Percentiles rank a stretch among this genome's conserved stretches.
Conservation (phyloP, 805 yeast species). For the Wickerhamomyces tratensis region DNA sequence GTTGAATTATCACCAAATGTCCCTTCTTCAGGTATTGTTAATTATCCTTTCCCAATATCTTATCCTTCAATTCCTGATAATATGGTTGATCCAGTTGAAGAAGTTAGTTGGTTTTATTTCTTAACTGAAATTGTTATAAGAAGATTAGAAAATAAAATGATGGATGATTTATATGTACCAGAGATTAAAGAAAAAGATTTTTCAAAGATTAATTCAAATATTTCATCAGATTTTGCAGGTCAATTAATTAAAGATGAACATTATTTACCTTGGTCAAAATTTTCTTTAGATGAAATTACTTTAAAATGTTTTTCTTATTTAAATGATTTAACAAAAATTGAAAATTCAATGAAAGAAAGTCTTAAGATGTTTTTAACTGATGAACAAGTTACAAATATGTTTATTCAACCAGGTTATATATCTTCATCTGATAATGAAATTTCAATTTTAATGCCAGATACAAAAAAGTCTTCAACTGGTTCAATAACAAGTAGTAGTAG, state of each 20-base stretch:
- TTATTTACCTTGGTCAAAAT: constrained; percentile 11
- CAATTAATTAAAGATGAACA: constrained; percentile 7
- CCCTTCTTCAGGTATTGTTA: constrained; percentile 15
- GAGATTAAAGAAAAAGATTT: constrained; percentile 2
- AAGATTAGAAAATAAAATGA: constrained; percentile 14
- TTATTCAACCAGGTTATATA: constrained; percentile 13
- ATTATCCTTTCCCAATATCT: constrained; percentile 13
- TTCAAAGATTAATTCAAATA: too few relatives aligned
- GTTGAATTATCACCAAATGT: constrained; percentile 17
- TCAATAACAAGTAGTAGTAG: too few relatives aligned
- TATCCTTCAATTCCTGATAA: constrained; percentile 16
- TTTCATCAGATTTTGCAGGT: constrained; percentile 1
- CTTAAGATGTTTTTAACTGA: constrained; percentile 8
- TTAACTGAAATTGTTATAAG: constrained; percentile 16
- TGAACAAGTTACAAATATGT: constrained; percentile 4
- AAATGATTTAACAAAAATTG: constrained; percentile 13
- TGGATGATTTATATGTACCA: constrained; percentile 16
- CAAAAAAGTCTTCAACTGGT: too few relatives aligned
- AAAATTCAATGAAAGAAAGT: constrained; percentile 8
- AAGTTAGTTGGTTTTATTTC: constrained; percentile 16
- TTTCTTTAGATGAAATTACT: constrained; percentile 5
- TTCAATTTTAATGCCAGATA: too few relatives aligned
- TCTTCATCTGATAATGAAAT: background rate
- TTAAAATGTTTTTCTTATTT: constrained; percentile 4
- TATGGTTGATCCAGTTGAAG: constrained; percentile 8